Percentiles rank a stretch among this genome's conserved stretches.
phyloP scores from a whole-genome alignment of 1,139 yeast species.

The Sugiyamaella pinicola region DNA sequence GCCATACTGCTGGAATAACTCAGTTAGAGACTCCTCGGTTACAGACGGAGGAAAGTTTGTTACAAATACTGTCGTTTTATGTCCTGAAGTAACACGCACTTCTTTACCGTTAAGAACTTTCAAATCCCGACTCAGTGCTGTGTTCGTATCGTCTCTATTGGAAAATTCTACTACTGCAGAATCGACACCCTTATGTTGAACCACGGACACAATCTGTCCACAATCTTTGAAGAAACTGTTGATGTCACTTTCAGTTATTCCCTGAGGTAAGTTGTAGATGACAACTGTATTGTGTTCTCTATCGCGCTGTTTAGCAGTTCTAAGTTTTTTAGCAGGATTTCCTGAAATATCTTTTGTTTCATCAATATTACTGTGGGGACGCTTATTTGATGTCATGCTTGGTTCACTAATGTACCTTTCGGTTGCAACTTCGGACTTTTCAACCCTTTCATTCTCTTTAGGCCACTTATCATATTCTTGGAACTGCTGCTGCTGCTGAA shows the following conservation, averaged over 20 bases:
- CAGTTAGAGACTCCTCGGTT: conserved; percentile 47
- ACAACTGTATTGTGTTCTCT: conserved; percentile 60
- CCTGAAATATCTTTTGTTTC: conserved; percentile 1
- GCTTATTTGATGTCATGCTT: background rate
- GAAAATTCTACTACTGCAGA: conserved; percentile 54
- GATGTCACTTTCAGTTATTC: conserved; percentile 44
- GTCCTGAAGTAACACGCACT: conserved; percentile 51
- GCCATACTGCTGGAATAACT: conserved; percentile 52
- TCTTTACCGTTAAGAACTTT: conserved; percentile 50
- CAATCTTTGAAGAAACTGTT: conserved; percentile 58
- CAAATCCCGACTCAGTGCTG: conserved; percentile 63
- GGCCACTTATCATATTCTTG: too few species aligned
- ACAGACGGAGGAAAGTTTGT: conserved; percentile 71
- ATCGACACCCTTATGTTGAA: conserved; percentile 3
- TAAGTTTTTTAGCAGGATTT: conserved; percentile 7
- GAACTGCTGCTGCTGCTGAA: background rate
- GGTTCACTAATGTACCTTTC: background rate
- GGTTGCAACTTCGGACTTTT: too few species aligned
- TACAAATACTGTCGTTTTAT: conserved; percentile 59
- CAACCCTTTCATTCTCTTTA: too few species aligned
- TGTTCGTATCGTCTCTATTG: conserved; percentile 51
- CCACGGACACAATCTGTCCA: conserved; percentile 48
- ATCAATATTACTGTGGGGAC: background rate
- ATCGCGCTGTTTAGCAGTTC: conserved; percentile 43
- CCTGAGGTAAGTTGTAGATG: conserved; percentile 47